A percentile compares a stretch with the other conserved stretches of the same genome.
Conservation (phyloP, 768 basidiomycete genomes). For the Podaxis sp. region DNA sequence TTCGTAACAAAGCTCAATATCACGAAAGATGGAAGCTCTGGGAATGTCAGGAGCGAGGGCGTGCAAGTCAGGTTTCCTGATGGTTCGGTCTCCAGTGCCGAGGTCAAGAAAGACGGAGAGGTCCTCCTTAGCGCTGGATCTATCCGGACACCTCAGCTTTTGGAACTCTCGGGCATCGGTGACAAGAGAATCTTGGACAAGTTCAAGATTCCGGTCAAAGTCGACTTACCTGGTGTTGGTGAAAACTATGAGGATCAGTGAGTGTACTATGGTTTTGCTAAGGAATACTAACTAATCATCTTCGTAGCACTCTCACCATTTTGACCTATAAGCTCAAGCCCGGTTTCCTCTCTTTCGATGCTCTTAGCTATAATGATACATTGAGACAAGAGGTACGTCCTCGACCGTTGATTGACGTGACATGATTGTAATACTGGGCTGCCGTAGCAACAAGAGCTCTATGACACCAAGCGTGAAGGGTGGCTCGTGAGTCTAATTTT, state of each 20-base stretch:
- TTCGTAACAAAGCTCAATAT: slow-evolving; percentile 13
- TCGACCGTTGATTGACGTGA: background rate
- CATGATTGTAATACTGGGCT: background rate
- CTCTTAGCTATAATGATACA: slow-evolving; percentile 27
- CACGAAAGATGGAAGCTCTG: slow-evolving; percentile 16
- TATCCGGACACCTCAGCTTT: slow-evolving; percentile 53
- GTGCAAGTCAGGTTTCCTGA: slow-evolving; percentile 16
- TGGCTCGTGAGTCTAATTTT: slow-evolving; percentile 27
- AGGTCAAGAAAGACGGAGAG: slow-evolving; percentile 18
- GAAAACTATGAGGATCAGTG: slow-evolving; percentile 56
- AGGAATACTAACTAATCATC: background rate
- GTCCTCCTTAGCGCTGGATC: slow-evolving; percentile 56
- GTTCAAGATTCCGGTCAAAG: slow-evolving; percentile 42
- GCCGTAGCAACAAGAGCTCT: slow-evolving; percentile 28
- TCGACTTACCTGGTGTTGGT: slow-evolving; percentile 60
- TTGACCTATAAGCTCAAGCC: slow-evolving; percentile 31
- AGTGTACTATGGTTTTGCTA: slow-evolving; percentile 19
- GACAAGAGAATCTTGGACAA: slow-evolving; percentile 47
- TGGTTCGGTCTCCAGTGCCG: slow-evolving; percentile 2
- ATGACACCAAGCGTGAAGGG: slow-evolving; percentile 24
- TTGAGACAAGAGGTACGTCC: slow-evolving; percentile 26
- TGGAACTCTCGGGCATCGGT: slow-evolving; percentile 62
- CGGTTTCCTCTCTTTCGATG: slow-evolving; percentile 30
- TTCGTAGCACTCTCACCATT: slow-evolving; percentile 27
- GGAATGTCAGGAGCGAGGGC: slow-evolving; percentile 13